phyloP scores from a whole-genome alignment of 2,329 filamentous ascomycete genomes.

The Capronia coronata region DNA sequence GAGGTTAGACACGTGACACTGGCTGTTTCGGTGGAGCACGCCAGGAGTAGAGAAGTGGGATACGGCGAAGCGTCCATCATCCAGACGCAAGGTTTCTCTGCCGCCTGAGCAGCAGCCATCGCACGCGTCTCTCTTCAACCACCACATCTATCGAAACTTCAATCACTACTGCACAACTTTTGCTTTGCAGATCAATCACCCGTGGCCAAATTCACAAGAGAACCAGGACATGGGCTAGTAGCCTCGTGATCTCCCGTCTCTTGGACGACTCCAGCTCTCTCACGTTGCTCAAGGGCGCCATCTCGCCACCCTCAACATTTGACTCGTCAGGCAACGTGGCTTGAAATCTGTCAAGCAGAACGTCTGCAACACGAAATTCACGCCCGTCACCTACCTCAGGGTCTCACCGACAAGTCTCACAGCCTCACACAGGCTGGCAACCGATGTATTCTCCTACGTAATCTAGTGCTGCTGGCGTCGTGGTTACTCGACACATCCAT shows the following conservation, averaged over 20 bases:
- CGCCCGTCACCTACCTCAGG: neutral
- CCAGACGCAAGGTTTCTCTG: no score
- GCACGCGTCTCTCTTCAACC: no score
- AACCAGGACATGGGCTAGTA: conserved; percentile 4
- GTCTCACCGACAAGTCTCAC: conserved; percentile 5
- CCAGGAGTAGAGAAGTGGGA: neutral
- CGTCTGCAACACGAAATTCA: conserved; percentile 5
- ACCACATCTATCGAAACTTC: no score
- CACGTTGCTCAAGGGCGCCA: neutral
- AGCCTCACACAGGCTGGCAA: conserved; percentile 11
- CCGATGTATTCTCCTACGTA: conserved; percentile 22
- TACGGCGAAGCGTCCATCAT: neutral
- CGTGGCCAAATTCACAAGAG: conserved; percentile 6
- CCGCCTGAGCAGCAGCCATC: no score
- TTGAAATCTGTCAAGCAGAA: conserved; percentile 10
- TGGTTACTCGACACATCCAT: conserved; percentile 8
- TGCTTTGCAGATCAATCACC: conserved; percentile 1
- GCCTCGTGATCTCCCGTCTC: conserved; percentile 14
- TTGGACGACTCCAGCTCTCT: neutral
- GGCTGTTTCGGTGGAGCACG: neutral
- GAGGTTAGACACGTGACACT: neutral
- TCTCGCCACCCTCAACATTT: conserved; percentile 12
- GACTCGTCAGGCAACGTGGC: conserved; percentile 23
- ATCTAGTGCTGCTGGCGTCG: conserved; percentile 19
- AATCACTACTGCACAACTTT: no score